Conservation (phyloP, 2,329 filamentous ascomycete genomes). For the Botrytis squamosa region DNA sequence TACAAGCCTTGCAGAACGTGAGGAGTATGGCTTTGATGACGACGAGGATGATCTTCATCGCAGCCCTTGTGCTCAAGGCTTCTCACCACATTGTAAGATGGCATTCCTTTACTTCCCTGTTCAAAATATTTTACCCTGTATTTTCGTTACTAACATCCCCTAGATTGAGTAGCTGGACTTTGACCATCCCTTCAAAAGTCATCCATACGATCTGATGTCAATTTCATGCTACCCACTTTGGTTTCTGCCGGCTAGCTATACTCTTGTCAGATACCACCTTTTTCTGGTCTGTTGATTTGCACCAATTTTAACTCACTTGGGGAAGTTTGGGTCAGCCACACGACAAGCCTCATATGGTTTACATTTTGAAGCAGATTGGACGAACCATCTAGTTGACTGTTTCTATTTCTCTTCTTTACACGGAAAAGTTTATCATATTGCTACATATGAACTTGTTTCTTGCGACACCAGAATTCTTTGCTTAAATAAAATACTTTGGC, state of each 20-base stretch:
- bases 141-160: background rate
- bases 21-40: constrained; percentile 34
- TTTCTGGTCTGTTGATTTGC: constrained; percentile 19
- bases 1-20: constrained; percentile 61
- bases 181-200: constrained; percentile 4
- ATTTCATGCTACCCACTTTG: constrained; percentile 13
- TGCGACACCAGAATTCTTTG: constrained; percentile 14
- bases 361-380: constrained; percentile 26
- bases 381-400: constrained; percentile 23
- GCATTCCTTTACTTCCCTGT: background rate
- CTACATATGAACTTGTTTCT: constrained; percentile 6
- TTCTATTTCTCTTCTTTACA: constrained; percentile 17
- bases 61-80: constrained; percentile 22
- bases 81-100: constrained; percentile 26
- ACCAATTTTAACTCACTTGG: constrained; percentile 17
- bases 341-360: constrained; percentile 21
- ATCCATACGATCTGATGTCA: constrained; percentile 18
- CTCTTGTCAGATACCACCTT: constrained; percentile 12
- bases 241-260: constrained; percentile 4
- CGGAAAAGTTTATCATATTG: constrained; percentile 3
- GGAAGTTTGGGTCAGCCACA: constrained; percentile 16
- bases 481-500: constrained; percentile 4
- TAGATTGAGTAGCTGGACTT: constrained; percentile 16
- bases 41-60: constrained; percentile 21
- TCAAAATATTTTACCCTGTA: background rate